Conservation (phyloP, 208 protist species). For the Cochliopodium minus region DNA sequence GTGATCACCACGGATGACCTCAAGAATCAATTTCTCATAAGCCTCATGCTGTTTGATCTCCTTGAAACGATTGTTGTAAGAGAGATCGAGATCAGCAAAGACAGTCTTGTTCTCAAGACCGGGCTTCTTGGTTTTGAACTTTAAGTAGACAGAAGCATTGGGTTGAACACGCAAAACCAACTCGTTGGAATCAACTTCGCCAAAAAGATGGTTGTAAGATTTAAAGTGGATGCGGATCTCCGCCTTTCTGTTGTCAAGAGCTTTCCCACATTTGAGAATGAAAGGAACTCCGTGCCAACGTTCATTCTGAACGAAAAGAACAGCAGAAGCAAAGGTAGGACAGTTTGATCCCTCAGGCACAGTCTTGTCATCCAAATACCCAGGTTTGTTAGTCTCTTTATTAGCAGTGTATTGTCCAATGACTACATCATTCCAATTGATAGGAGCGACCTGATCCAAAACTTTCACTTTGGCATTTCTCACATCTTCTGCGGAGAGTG, state of each 20-base stretch:
- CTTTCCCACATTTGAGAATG: conserved; percentile 67
- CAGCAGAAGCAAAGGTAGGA: conserved; percentile 59
- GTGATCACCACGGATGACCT: conserved; percentile 50
- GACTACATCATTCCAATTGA: conserved; percentile 51
- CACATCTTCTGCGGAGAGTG: conserved; percentile 52
- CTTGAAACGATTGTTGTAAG: conserved; percentile 49
- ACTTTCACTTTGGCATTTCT: conserved; percentile 67
- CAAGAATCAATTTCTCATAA: conserved; percentile 66
- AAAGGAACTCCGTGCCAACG: conserved; percentile 76
- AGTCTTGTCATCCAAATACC: conserved; percentile 57
- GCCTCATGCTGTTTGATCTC: conserved; percentile 55
- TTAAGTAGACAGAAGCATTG: conserved; percentile 68
- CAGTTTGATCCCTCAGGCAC: conserved; percentile 46
- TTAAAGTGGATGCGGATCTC: conserved; percentile 1
- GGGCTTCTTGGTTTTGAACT: conserved; percentile 61
- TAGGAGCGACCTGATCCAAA: conserved; percentile 42
- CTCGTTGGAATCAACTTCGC: conserved; percentile 39
- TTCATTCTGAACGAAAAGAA: conserved; percentile 63
- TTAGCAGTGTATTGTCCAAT: conserved; percentile 69
- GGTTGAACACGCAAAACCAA: conserved; percentile 70
- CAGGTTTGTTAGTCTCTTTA: conserved; percentile 46
- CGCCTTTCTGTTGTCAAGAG: not conserved
- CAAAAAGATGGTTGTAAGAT: conserved; percentile 1
- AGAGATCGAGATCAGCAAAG: conserved; percentile 53
- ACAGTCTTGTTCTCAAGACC: conserved; percentile 28